Evolutionary conservation across 768 basidiomycete species (phyloP).

Genomic region (Stropharia rugosoannulata): DNA sequence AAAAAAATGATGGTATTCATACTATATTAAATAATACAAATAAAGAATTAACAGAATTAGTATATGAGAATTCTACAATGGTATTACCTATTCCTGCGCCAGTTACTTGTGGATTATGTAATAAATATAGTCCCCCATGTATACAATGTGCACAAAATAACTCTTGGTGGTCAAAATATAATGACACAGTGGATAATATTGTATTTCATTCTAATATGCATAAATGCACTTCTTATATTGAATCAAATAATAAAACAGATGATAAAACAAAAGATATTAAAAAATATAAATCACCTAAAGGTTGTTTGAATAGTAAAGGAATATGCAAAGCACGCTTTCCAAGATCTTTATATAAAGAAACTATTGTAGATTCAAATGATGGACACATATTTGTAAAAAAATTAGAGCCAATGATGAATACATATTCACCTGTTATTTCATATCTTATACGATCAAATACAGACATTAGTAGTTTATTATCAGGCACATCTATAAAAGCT

Average conservation of each 20-base stretch:
- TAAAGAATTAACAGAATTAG: not conserved
- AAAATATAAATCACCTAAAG: constrained; percentile 7
- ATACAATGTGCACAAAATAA: constrained; percentile 14
- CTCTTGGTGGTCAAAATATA: constrained; percentile 18
- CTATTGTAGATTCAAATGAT: constrained; percentile 23
- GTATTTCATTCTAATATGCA: constrained; percentile 28
- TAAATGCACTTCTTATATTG: constrained; percentile 12
- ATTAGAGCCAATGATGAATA: constrained; percentile 36
- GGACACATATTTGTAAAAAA: constrained; percentile 31
- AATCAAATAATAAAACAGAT: not conserved
- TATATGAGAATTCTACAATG: constrained; percentile 19
- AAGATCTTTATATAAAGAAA: constrained; percentile 16
- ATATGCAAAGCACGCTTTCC: constrained; percentile 38
- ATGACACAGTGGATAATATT: constrained; percentile 26
- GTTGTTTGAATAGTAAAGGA: constrained; percentile 27
- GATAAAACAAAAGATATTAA: not conserved
- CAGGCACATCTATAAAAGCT: constrained; percentile 39
- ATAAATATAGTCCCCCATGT: constrained; percentile 7
- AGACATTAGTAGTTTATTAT: constrained; percentile 35
- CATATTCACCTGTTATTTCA: constrained; percentile 24
- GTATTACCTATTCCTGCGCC: constrained; percentile 21
- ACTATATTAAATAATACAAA: not conserved
- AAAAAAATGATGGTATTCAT: constrained; percentile 3
- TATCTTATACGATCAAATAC: constrained; percentile 37
- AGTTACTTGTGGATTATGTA: constrained; percentile 5